Conservation (phyloP, 2,329 filamentous ascomycete genomes). For the Sporothrix variecibatus region DNA sequence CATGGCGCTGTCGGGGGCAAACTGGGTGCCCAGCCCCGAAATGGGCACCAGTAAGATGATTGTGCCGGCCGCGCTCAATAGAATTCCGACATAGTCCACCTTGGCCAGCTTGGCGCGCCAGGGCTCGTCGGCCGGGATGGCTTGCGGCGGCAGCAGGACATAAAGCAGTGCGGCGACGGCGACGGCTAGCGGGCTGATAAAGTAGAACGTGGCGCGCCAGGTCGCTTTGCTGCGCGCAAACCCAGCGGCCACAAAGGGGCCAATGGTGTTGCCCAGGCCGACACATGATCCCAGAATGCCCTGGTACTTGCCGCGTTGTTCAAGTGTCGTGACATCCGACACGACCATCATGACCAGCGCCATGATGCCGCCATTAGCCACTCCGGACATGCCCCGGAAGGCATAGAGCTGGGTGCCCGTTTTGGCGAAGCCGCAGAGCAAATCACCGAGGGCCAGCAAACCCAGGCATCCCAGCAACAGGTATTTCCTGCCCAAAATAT, state of each 20-base stretch:
- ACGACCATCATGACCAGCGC: constrained; percentile 64
- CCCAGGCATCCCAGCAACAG: constrained; percentile 56
- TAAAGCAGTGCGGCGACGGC: constrained; percentile 49
- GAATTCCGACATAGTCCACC: constrained; percentile 61
- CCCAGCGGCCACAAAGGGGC: constrained; percentile 47
- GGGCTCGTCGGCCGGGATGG: constrained; percentile 42
- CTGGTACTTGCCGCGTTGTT: constrained; percentile 59
- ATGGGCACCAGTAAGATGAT: constrained; percentile 64
- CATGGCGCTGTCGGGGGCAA: constrained; percentile 57
- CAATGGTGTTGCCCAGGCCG: constrained; percentile 46
- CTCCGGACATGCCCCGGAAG: constrained; percentile 60
- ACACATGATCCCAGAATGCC: constrained; percentile 46
- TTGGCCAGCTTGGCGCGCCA: constrained; percentile 43
- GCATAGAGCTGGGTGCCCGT: constrained; percentile 62
- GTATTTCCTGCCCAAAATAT: constrained; percentile 63
- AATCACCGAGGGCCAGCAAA: constrained; percentile 56
- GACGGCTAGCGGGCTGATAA: constrained; percentile 54
- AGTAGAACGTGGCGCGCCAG: constrained; percentile 47
- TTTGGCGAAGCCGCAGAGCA: constrained; percentile 59
- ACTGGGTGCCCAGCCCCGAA: constrained; percentile 58
- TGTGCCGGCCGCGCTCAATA: constrained; percentile 56
- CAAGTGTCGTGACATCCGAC: constrained; percentile 59
- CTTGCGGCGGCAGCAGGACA: constrained; percentile 46
- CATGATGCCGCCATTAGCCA: constrained; percentile 62
- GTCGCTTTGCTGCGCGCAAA: constrained; percentile 39